Base-by-base conservation (phyloP, 129 eudicot genomes). In the Silybum marianum region DNA sequence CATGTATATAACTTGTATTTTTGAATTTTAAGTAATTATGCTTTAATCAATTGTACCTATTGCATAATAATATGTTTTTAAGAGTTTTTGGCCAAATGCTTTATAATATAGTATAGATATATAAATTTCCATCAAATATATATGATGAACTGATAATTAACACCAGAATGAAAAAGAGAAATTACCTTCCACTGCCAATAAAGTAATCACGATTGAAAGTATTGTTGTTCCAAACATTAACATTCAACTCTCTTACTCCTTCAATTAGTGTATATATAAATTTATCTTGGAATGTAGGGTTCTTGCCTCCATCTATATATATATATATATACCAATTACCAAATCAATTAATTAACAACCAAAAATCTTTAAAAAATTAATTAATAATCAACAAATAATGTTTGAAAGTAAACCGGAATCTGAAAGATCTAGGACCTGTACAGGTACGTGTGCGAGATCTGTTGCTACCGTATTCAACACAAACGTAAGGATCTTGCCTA, bases 401-500 rank as follows among this genome's bases (percentile, higher is more conserved):
- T 63, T 4, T 38, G 7, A 1, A 39, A 9, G 0, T n/a, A 77
- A 39, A 54, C 9, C 7, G 44, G 19, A 11, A 72, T 62, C 58
- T 21, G 25, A 39, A 23, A 60, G 1, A n/a, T n/a, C n/a, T n/a
- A n/a, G 4, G 68, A 95, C 99, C 98, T 69, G 99, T 93, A 73
- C 94, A 88, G 76, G 99, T 96, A 21, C 95, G 91, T 21, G 98
- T 93, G 1, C 99, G 90, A 46, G 81, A 86, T 82, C 88, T 96
- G 63, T 85, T 85, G 84, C 88, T 91, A 19, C 88, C 98, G 40
- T 96, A 93, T 76, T 96, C 98, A 34, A 96, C 83, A 81, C 93
- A 89, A 83, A 91, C 98, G 63, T 93, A 96, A 0, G 99, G 99
- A 90, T 93, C 98, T 90, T 96, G 99, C 83, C 99, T 86, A 32